Evolutionary conservation across 345 rosid species (phyloP).

Genomic region (Syzygium aromaticum): DNA sequence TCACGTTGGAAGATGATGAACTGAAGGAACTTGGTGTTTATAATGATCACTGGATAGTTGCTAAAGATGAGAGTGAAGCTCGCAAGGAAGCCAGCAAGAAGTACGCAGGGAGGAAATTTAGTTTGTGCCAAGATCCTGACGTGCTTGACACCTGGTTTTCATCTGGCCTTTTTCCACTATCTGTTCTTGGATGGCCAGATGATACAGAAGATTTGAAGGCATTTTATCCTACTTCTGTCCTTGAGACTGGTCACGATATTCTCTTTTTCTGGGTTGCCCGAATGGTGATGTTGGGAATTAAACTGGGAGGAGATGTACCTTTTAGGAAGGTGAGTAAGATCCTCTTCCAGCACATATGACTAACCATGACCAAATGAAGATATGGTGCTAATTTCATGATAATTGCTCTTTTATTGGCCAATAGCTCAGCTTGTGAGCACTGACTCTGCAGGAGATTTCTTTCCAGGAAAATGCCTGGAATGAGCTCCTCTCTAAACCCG

Average conservation of each 20-base stretch:
- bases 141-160: constrained; percentile 99
- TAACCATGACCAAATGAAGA: neutral
- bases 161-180: constrained; percentile 79
- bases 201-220: constrained; percentile 76
- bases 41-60: constrained; percentile 85
- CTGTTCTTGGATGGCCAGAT: constrained; percentile 94
- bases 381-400: neutral
- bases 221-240: constrained; percentile 89
- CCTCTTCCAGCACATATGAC: neutral
- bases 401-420: neutral
- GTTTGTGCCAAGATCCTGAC: constrained; percentile 80
- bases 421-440: neutral
- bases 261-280: constrained; percentile 98
- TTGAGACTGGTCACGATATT: constrained; percentile 97
- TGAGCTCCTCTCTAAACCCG: neutral
- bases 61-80: constrained; percentile 68
- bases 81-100: constrained; percentile 37
- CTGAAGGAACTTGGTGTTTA: constrained; percentile 68
- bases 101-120: constrained; percentile 66
- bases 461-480: neutral
- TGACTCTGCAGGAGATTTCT: neutral
- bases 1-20: constrained; percentile 65
- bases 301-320: constrained; percentile 84
- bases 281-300: constrained; percentile 90
- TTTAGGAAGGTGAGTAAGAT: constrained; percentile 54